Base-by-base conservation (phyloP, 2,329 filamentous ascomycete genomes). In the Pezicula neosporulosa region DNA sequence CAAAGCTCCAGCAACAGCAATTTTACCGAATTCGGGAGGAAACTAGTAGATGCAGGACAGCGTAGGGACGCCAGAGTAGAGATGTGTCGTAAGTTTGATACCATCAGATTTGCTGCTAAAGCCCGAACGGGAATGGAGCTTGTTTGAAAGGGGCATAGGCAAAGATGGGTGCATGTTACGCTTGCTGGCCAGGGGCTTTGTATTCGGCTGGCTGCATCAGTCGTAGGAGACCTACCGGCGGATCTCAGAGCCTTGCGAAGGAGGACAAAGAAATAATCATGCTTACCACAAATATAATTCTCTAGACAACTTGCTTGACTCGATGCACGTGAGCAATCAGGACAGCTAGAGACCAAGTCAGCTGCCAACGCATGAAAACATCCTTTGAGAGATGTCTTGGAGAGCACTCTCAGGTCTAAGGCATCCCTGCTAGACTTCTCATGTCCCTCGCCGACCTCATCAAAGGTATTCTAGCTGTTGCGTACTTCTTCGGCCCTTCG, bases 301-400 rank as follows among this genome's bases (percentile, higher is more conserved):
- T 50, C 58, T 48, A 68, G 50, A 56, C 53, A 59, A 49, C 39
- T 71, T 69, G 65, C 69, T 73, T 72, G 76, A 80, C 77, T 80
- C 77, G 77, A 76, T 74, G 77, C 75, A 78, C 72, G 74, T 78
- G 75, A 74, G 71, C 60, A 63, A 59, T 56, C 56, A 21, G 51
- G 48, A 50, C 38, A 58, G 51, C 54, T 53, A 57, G 53, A 54
- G 18, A 36, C 45, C 13, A 48, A 48, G 44, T 45, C 44, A 47
- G 21, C 21, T 35, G 37, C 47, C 42, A 54, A 37, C 50, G 44
- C 10, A 42, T 19, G 8, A 16, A 19, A 13, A 45, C n/a, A 42
- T 19, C 44, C 33, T 30, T 28, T 38, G 44, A 27, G 39, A 30
- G 36, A 15, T 53, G 51, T 54, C 51, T 54, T 47, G 41, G 30